These are phyloP conservation scores for Pythium utonaiense DNA, from an alignment of 352 stramenopile genomes.

Conservation along the genomic window DNA sequence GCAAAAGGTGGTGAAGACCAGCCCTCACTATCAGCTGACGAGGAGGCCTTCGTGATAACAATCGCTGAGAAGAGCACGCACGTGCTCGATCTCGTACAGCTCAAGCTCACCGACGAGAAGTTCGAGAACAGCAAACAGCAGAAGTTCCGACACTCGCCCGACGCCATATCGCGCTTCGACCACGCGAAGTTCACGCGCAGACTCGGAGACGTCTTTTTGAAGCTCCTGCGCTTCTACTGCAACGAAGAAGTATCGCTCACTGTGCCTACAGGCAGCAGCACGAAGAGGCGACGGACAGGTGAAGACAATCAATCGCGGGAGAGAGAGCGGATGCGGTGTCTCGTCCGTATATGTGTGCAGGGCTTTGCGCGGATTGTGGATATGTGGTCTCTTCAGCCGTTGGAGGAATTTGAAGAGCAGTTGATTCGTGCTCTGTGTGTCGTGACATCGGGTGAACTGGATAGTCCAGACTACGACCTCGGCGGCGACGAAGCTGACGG, in stretches of 20 bases:
- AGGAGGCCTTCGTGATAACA: constrained; percentile 17
- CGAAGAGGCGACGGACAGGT: neutral
- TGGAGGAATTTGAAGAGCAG: constrained; percentile 18
- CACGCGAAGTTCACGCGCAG: constrained; percentile 14
- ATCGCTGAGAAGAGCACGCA: constrained; percentile 25
- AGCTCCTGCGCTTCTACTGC: constrained; percentile 6
- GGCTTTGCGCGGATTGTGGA: constrained; percentile 11
- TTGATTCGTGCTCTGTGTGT: constrained; percentile 12
- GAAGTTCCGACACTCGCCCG: constrained; percentile 16
- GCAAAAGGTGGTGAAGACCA: neutral
- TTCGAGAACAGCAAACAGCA: neutral
- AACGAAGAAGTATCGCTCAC: constrained; percentile 14
- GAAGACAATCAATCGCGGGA: constrained; percentile 1
- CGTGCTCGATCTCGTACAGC: constrained; percentile 27
- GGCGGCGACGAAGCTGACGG: constrained; percentile 16
- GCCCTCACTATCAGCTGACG: constrained; percentile 1
- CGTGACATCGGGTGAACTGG: neutral
- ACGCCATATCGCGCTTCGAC: constrained; percentile 9
- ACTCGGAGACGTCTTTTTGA: constrained; percentile 7
- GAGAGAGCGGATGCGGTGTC: constrained; percentile 3
- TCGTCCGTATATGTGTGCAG: constrained; percentile 4
- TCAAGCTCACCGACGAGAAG: constrained; percentile 17
- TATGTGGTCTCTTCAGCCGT: constrained; percentile 12
- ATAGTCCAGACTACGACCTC: constrained; percentile 18
- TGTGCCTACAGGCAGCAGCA: constrained; percentile 1